Conservation (phyloP, 495 filamentous ascomycete genomes). For the Penicillium chermesinum region DNA sequence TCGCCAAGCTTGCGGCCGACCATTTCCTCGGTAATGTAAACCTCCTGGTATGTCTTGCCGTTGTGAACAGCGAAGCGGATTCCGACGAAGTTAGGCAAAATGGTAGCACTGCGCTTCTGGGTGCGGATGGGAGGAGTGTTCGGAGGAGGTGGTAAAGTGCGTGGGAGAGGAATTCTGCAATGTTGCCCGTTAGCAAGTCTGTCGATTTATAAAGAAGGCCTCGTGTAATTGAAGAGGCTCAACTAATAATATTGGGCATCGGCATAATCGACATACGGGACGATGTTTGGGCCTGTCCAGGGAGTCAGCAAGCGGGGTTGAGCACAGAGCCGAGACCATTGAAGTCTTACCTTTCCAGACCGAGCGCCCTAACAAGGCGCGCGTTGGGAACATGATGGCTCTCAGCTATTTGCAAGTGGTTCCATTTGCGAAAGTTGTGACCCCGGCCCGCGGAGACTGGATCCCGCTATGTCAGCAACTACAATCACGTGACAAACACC, state of each 20-base stretch:
- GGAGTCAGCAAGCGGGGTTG: conserved; percentile 12
- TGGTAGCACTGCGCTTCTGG: conserved; percentile 84
- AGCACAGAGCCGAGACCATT: background rate
- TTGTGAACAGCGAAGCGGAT: conserved; percentile 92
- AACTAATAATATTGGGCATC: background rate
- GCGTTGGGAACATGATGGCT: conserved; percentile 55
- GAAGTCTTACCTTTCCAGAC: conserved; percentile 64
- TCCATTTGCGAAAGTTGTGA: conserved; percentile 17
- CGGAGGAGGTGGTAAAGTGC: conserved; percentile 44
- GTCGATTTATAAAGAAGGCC: background rate
- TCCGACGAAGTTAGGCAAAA: conserved; percentile 93
- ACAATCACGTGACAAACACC: background rate
- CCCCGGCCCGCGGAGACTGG: conserved; percentile 5
- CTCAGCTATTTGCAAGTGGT: conserved; percentile 1
- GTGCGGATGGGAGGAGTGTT: conserved; percentile 77
- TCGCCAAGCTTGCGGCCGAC: conserved; percentile 96
- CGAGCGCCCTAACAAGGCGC: conserved; percentile 57
- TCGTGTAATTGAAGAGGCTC: background rate
- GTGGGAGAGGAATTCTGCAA: conserved; percentile 40
- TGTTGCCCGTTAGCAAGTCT: conserved; percentile 1
- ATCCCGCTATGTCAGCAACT: conserved; percentile 17
- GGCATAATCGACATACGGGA: conserved; percentile 41
- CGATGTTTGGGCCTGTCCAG: conserved; percentile 48
- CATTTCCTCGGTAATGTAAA: conserved; percentile 93
- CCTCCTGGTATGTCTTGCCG: conserved; percentile 86